Base-by-base conservation (phyloP, 768 basidiomycete species). In the Kwoniella shandongensis region DNA sequence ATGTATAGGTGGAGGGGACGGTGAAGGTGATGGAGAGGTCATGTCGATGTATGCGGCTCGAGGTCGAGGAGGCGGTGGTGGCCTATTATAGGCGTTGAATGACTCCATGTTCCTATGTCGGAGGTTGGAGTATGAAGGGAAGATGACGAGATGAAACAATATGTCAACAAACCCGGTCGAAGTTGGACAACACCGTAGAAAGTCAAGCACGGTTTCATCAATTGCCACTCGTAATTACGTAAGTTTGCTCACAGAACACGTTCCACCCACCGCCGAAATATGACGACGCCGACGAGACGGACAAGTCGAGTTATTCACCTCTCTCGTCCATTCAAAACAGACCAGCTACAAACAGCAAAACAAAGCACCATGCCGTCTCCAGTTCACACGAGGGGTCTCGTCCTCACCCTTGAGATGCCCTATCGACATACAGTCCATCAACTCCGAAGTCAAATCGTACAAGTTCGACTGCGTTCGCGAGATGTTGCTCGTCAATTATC, bases 401-500 rank as follows among this genome's bases (percentile, higher is more conserved):
- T 46, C 4, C 22, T 58, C 8, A 36, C 56, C n/a, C 47, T 49
- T 17, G 56, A 58, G 3, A 11, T 51, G 50, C 56, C 56, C 3
- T 48, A 44, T 36, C 41, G 56, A 18, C 56, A 51, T 45, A 46
- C 56, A 11, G 56, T 58, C 17, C 44, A 35, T 7, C 56, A 51
- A 32, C 44, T 58, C 5, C 56, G 18, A 46, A 51, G 49, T 22
- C 56, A 58, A 32, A 58, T 58, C 5, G 35, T 58, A 8, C 56
- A 58, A 25, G 56, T 58, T 26, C 42, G 56, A 30, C 41, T 58
- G 13, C 40, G 49, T 13, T 49, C 45, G 35, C 29, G 42, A 40
- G 27, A 51, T 51, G 44, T 58, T 20, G 56, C 56, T 3, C 41
- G 56, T 36, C 56, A 58, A 36, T 44, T 58, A 20, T 51, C 56